Evolutionary conservation across 1,139 yeast species (phyloP), one percentile per base, ranked within the genome.

Genomic region (Scheffersomyces parashehatae): DNA sequence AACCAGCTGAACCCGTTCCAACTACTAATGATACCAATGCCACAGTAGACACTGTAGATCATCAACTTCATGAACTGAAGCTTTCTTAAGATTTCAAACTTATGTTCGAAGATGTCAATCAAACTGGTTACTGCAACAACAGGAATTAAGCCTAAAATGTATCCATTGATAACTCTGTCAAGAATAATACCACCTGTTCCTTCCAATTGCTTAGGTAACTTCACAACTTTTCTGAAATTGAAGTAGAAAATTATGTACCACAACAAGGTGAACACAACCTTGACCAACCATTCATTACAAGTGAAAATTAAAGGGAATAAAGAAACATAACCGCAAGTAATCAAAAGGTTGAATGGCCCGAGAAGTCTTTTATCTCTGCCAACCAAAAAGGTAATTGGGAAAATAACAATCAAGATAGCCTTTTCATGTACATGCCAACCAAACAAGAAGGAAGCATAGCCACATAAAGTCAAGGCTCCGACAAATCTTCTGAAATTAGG

Each of bases 361-460:
- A 91, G 66, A 32, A 90, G 68, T 42, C 95, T 76, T 47, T 85
- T 77, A 58, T 90, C 97, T 31, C 79, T 75, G 11, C 84, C 73
- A 2, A 86, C 88, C 32, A 91, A 66, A 60, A 93, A 86, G 4
- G 95, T 77, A 60, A 89, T 82, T 1, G 99, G 99, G 58, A 95
- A 79, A n/a, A 93, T 87, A 2, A 91, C 85, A 29, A 90, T 66
- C 70, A 95, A 76, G 34, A 93, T 82, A 0, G 99, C 99, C 75
- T 93, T 93, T 65, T 91, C 99, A 67, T 93, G 99, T 24, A 93
- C 99, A 62, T 93, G 99, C 98, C 98, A 93, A 5, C 99, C 99
- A 66, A 93, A 93, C 43, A 93, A 68, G 59, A 88, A 93, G 4
- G 97, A 87, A 0, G 97, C 84, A 66, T 81, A 89, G 1, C 95